phyloP scores from a whole-genome alignment of 1,139 yeast genomes.

The Debaryomycetaceae sp. region DNA sequence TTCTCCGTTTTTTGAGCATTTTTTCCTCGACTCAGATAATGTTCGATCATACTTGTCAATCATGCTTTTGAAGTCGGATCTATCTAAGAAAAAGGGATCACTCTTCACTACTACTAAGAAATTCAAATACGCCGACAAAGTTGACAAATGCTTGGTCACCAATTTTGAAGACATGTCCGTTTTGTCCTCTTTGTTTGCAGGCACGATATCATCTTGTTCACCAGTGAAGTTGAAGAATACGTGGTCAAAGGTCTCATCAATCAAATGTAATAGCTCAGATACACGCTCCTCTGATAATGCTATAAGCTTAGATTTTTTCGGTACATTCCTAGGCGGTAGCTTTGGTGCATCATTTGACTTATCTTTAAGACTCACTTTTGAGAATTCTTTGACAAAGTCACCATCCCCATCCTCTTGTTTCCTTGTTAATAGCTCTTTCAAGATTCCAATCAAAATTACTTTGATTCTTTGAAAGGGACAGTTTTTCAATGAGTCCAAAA shows the following conservation, averaged over 20 bases:
- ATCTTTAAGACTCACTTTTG: not conserved
- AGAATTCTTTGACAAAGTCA: constrained; percentile 5
- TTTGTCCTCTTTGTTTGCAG: constrained; percentile 8
- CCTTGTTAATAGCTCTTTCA: constrained; percentile 57
- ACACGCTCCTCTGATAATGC: constrained; percentile 34
- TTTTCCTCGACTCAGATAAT: constrained; percentile 7
- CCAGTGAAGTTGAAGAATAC: constrained; percentile 20
- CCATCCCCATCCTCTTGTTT: constrained; percentile 8
- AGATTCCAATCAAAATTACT: constrained; percentile 57
- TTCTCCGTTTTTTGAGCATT: constrained; percentile 11
- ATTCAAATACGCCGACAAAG: constrained; percentile 53
- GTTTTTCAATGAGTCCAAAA: constrained; percentile 59
- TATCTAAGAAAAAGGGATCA: constrained; percentile 16
- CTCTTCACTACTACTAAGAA: constrained; percentile 45
- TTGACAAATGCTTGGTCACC: constrained; percentile 32
- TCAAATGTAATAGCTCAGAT: constrained; percentile 36
- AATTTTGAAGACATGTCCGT: constrained; percentile 9
- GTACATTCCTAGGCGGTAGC: constrained; percentile 15
- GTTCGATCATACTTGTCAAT: constrained; percentile 12
- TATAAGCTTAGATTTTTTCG: constrained; percentile 16
- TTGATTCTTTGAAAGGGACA: constrained; percentile 68
- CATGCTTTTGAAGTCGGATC: constrained; percentile 19
- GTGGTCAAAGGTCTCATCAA: constrained; percentile 28
- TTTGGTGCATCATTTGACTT: constrained; percentile 9
- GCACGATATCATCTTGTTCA: not conserved